A percentile compares a stretch with the other conserved stretches of the same genome.
Evolutionary conservation across 2,329 filamentous ascomycete species (phyloP).

Genomic region (Botrytis elliptica): DNA sequence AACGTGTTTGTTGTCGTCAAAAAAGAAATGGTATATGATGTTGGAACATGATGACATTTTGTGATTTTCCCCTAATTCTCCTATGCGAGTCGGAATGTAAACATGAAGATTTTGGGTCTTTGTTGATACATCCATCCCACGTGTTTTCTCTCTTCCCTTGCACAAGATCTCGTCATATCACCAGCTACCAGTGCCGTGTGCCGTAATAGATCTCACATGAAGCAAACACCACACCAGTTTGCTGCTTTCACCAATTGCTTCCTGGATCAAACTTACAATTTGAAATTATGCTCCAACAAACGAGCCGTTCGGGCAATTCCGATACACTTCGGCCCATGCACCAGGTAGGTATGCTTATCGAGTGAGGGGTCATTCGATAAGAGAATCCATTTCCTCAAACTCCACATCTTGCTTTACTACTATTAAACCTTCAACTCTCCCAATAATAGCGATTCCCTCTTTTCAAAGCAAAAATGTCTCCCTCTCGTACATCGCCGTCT

Average conservation of each 20-base stretch:
- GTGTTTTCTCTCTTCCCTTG: neutral
- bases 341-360: neutral
- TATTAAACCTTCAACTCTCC: neutral
- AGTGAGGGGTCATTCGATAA: conserved; percentile 6
- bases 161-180: neutral
- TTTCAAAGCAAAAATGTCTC: neutral
- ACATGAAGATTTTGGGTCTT: neutral
- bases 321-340: neutral
- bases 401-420: neutral
- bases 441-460: neutral
- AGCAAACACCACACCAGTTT: neutral
- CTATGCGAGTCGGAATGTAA: no score
- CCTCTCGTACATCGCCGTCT: neutral
- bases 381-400: neutral
- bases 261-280: neutral
- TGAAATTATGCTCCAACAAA: neutral
- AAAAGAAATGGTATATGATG: no score
- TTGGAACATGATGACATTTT: no score
- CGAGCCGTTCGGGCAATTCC: neutral
- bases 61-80: no score
- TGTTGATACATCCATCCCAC: neutral
- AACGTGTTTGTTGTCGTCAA: no score
- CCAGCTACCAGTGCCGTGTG: neutral
- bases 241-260: neutral
- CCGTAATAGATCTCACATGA: neutral